Evolutionary conservation across 2,329 filamentous ascomycete species (phyloP).

Genomic region (Aspergillus pseudonomiae): DNA sequence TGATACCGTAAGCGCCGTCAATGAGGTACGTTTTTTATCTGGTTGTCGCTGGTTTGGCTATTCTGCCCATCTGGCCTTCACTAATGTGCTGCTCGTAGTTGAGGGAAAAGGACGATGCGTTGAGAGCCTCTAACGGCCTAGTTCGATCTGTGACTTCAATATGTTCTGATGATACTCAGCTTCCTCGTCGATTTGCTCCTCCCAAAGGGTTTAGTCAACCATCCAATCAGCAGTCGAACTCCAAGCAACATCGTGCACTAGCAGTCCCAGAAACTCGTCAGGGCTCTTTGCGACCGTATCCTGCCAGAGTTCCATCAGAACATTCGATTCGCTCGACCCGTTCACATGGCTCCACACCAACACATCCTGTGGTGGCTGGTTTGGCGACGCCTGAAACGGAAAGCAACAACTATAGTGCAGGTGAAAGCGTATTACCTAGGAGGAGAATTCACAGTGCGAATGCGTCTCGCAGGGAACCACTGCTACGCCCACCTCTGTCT

Average conservation of each 20-base stretch:
- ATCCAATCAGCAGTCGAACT: slow-evolving; percentile 26
- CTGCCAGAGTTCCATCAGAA: slow-evolving; percentile 48
- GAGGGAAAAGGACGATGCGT: slow-evolving; percentile 46
- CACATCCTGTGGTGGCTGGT: slow-evolving; percentile 35
- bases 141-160: slow-evolving; percentile 50
- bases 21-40: slow-evolving; percentile 50
- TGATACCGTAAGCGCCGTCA: slow-evolving; percentile 55
- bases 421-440: slow-evolving; percentile 30
- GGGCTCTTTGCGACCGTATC: slow-evolving; percentile 39
- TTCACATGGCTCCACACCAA: slow-evolving; percentile 30
- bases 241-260: slow-evolving; percentile 51
- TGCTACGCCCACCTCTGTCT: slow-evolving; percentile 36
- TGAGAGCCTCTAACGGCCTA: slow-evolving; percentile 52
- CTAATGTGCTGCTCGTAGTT: slow-evolving; percentile 39
- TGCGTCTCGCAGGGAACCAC: slow-evolving; percentile 36
- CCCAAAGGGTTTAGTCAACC: slow-evolving; percentile 29
- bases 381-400: slow-evolving; percentile 47
- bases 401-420: slow-evolving; percentile 31
- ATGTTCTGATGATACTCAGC: slow-evolving; percentile 41
- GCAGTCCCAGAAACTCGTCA: slow-evolving; percentile 59
- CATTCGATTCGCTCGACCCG: slow-evolving; percentile 52
- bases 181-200: slow-evolving; percentile 28
- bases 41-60: slow-evolving; percentile 14
- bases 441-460: slow-evolving; percentile 37
- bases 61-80: background rate